A percentile compares a stretch with the other conserved stretches of the same genome.
These are phyloP conservation scores for Manihot esculenta DNA, from an alignment of 441 rosid genomes.

Conservation along the genomic window DNA sequence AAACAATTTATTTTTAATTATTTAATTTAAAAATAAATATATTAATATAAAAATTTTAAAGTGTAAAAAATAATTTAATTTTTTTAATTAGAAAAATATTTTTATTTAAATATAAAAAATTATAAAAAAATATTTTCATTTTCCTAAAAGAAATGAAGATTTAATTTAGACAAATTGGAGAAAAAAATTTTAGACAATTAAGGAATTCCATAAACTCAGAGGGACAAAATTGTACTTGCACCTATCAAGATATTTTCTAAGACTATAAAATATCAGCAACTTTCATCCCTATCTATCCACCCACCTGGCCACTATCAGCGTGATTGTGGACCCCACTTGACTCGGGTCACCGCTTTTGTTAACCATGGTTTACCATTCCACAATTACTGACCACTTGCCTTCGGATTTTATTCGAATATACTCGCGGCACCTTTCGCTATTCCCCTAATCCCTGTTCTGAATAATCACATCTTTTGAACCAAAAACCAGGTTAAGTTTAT, in stretches of 20 bases:
- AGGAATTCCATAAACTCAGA: not conserved
- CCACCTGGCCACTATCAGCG: no score
- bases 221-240: not conserved
- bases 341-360: not conserved
- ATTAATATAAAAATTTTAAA: no score
- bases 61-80: no score
- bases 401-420: not conserved
- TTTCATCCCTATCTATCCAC: constrained; percentile 7
- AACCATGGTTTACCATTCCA: constrained; percentile 1
- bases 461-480: not conserved
- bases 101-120: no score
- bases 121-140: no score
- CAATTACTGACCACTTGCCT: not conserved
- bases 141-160: no score
- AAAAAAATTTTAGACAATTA: no score
- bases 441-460: not conserved
- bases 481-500: not conserved
- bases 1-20: no score
- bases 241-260: not conserved
- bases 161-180: no score
- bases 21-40: no score
- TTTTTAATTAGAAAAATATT: no score
- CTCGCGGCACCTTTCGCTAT: not conserved
- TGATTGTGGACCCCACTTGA: constrained; percentile 12
- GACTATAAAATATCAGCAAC: not conserved